Evolutionary conservation across 331 rosid genomes (phyloP), one percentile per base, ranked within the genome.

Genomic region (Telfairia occidentalis): DNA sequence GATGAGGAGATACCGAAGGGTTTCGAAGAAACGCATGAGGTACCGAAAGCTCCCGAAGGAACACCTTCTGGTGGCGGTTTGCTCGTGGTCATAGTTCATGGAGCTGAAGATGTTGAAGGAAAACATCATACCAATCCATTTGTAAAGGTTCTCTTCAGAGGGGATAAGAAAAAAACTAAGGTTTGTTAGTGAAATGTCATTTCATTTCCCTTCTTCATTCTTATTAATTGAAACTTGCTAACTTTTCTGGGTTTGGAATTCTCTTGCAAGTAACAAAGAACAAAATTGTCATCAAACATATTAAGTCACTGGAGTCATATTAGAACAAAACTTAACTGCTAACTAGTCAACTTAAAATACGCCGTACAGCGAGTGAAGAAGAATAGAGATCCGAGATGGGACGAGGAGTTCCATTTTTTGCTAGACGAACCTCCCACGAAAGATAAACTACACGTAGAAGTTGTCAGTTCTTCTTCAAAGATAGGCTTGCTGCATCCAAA

Each of bases 41-140:
- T 50, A 35, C 77, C 60, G 1, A 54, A 73, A 37, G 77, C 60
- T 23, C 59, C 72, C 0, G 71, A 43, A 16, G 55, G 78, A 57
- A 76, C 64, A 16, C 82, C 80, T 43, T 86, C 60, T 28, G 87
- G 92, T 58, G 97, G 88, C 23, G 98, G 98, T 59, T 85, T 91
- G 77, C 97, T 94, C 69, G 89, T 90, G 12, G 81, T 94, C 23
- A 32, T 78, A 35, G 78, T 94, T 46, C 90, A 78, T 40, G 96
- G 81, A 78, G 98, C 97, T 58, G 91, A 88, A 73, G 90, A 91
- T 57, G 92, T 94, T 75, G 98, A 94, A 78, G 98, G 96, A 48
- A 73, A 83, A 53, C 89, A 78, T 78, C 97, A 91, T 85, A 91
- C 80, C 79, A 94, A 94, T 80, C 96, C 96, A 24, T 91, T 23